Percentiles rank a stretch among this genome's conserved stretches.
These are phyloP conservation scores for Chondrus crispus DNA, from an alignment of 23 red algal genomes.

Conservation along the genomic window DNA sequence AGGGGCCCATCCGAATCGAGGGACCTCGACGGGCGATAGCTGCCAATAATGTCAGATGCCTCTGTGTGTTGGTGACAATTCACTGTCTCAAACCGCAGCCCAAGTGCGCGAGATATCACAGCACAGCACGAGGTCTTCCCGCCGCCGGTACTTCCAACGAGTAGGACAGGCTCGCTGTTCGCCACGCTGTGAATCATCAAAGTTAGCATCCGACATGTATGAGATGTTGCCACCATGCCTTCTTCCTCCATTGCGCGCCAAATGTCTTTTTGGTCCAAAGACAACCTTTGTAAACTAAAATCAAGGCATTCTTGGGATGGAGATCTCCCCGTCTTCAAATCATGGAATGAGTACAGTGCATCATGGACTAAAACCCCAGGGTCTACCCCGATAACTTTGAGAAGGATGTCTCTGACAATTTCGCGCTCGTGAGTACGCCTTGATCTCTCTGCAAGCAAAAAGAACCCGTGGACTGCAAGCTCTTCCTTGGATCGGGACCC, in stretches of 20 bases:
- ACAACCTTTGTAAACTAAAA: not conserved
- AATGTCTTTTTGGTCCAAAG: not conserved
- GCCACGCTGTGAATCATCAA: constrained; percentile 47
- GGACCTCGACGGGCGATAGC: constrained; percentile 62
- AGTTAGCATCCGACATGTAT: constrained; percentile 63
- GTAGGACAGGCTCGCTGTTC: constrained; percentile 71
- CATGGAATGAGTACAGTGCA: constrained; percentile 12
- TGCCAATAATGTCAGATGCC: constrained; percentile 85
- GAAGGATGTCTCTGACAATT: constrained; percentile 48
- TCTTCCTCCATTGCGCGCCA: not conserved
- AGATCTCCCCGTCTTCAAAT: not conserved
- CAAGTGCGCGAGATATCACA: constrained; percentile 41
- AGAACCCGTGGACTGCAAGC: constrained; percentile 80
- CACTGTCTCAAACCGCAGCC: constrained; percentile 36
- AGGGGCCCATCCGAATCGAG: not conserved
- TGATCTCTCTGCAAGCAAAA: constrained; percentile 80
- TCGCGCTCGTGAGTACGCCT: constrained; percentile 32
- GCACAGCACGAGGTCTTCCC: constrained; percentile 85
- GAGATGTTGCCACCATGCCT: constrained; percentile 54
- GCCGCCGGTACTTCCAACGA: constrained; percentile 89
- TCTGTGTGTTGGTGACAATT: constrained; percentile 93
- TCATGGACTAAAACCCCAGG: constrained; percentile 13
- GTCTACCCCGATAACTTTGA: constrained; percentile 19
- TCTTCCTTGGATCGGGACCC: constrained; percentile 40
- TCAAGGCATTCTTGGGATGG: not conserved